Evolutionary conservation across 1,284 basidiomycete species (phyloP).

Genomic region (Schizopora paradoxa): DNA sequence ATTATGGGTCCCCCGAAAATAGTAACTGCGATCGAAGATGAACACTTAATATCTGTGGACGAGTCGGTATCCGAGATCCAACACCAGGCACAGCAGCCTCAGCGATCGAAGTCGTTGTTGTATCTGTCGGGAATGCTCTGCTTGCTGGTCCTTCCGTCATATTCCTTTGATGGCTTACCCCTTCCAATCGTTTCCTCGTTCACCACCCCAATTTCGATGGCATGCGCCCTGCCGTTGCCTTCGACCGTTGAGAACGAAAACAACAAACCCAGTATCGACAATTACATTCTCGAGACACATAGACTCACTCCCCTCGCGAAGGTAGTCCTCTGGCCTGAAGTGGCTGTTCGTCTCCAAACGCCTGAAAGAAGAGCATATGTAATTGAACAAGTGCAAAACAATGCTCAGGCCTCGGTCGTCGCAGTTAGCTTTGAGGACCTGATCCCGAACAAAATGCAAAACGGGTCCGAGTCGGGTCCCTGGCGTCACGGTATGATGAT

Average conservation of each 20-base stretch:
- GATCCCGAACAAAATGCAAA: no score
- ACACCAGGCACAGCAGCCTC: conserved; percentile 7
- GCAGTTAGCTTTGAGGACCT: conserved; percentile 70
- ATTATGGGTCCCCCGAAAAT: no score
- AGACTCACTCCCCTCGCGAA: conserved; percentile 40
- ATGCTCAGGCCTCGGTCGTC: conserved; percentile 37
- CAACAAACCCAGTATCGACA: conserved; percentile 44
- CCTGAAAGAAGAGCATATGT: conserved; percentile 42
- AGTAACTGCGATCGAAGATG: conserved; percentile 23
- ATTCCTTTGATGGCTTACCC: conserved; percentile 38
- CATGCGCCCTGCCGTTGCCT: conserved; percentile 63
- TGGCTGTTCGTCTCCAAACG: conserved; percentile 58
- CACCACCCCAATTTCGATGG: conserved; percentile 53
- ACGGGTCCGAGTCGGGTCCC: conserved; percentile 30
- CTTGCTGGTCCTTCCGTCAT: conserved; percentile 52
- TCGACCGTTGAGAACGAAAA: conserved; percentile 22
- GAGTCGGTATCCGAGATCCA: conserved; percentile 4
- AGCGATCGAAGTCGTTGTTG: conserved; percentile 19
- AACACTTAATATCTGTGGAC: conserved; percentile 9
- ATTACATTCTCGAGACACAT: conserved; percentile 53
- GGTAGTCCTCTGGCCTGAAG: conserved; percentile 76
- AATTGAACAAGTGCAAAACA: conserved; percentile 38
- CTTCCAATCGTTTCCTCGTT: conserved; percentile 35
- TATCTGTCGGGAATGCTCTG: conserved; percentile 39
- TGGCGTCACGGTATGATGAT: conserved; percentile 61